A percentile compares a stretch with the other conserved stretches of the same genome.
Evolutionary conservation across 352 stramenopile genomes (phyloP).

Genomic region (Phytophthora ohioensis): DNA sequence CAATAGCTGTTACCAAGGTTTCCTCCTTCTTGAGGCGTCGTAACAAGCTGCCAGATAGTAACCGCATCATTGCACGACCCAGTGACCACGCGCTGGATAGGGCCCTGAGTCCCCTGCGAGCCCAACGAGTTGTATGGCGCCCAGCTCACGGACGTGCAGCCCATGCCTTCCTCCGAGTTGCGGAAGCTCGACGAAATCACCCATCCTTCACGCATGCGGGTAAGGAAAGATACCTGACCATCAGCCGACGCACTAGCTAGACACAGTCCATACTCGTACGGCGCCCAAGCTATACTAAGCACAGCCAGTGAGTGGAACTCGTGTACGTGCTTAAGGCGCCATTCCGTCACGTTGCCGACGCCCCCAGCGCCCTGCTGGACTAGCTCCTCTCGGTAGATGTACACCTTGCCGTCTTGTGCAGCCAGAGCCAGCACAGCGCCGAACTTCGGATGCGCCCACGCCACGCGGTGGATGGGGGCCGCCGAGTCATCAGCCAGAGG

Average conservation of each 20-base stretch:
- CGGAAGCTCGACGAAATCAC: conserved; percentile 77
- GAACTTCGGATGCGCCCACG: conserved; percentile 89
- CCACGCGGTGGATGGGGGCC: conserved; percentile 79
- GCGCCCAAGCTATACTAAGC: conserved; percentile 86
- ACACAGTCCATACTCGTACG: conserved; percentile 89
- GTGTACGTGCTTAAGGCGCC: conserved; percentile 82
- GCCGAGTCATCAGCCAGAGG: conserved; percentile 68
- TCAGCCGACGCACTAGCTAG: conserved; percentile 83
- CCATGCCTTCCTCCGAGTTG: conserved; percentile 78
- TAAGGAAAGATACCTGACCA: conserved; percentile 87
- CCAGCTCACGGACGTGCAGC: conserved; percentile 86
- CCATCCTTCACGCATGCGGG: conserved; percentile 84
- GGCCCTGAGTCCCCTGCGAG: conserved; percentile 67
- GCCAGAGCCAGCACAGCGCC: conserved; percentile 81
- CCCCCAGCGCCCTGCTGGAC: conserved; percentile 45
- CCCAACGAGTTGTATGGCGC: conserved; percentile 90
- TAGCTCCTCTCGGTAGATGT: conserved; percentile 86
- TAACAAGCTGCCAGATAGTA: conserved; percentile 69
- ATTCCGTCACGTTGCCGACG: conserved; percentile 62
- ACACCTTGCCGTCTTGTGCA: conserved; percentile 85
- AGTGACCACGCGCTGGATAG: conserved; percentile 79
- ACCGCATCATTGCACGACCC: conserved; percentile 72
- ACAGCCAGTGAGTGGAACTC: conserved; percentile 75
- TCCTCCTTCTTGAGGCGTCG: conserved; percentile 38
- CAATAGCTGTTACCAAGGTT: conserved; percentile 40